Percentiles rank a stretch among this genome's conserved stretches.
These are phyloP conservation scores for Tetragonia tetragonoides DNA, from an alignment of 148 eudicot species.

Conservation along the genomic window DNA sequence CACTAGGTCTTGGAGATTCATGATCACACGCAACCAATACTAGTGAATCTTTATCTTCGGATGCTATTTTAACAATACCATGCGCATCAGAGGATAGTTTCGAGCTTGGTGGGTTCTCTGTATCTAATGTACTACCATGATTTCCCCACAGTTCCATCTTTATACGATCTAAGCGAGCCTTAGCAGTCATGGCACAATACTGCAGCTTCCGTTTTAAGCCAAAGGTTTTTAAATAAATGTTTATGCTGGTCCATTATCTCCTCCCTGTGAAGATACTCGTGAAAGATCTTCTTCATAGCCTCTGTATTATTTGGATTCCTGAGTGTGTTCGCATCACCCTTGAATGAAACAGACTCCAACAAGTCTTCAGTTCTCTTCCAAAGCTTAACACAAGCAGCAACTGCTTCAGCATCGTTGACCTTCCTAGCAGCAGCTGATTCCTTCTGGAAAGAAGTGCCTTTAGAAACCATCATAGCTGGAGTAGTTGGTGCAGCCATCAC, in stretches of 20 bases:
- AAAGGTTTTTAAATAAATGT: constrained; percentile 61
- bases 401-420: constrained; percentile 27
- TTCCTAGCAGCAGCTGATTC: constrained; percentile 23
- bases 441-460: constrained; percentile 24
- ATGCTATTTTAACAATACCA: constrained; percentile 8
- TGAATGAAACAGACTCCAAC: constrained; percentile 20
- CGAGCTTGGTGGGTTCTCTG: constrained; percentile 20
- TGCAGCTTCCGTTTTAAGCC: constrained; percentile 99
- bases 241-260: constrained; percentile 51
- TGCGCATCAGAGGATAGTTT: constrained; percentile 25
- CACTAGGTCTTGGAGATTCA: constrained; percentile 7
- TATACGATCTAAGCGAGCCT: constrained; percentile 70
- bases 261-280: constrained; percentile 44
- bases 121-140: constrained; percentile 26
- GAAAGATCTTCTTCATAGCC: constrained; percentile 64
- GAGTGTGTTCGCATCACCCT: constrained; percentile 28
- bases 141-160: constrained; percentile 56
- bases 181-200: constrained; percentile 59
- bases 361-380: constrained; percentile 14
- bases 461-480: constrained; percentile 23
- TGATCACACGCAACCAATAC: constrained; percentile 4
- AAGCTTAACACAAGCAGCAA: constrained; percentile 20
- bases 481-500: constrained; percentile 25
- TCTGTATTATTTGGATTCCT: constrained; percentile 38
- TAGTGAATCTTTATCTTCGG: constrained; percentile 28